Conservation (phyloP, 306 rosid species). For the Fragaria nilgerrensis region DNA sequence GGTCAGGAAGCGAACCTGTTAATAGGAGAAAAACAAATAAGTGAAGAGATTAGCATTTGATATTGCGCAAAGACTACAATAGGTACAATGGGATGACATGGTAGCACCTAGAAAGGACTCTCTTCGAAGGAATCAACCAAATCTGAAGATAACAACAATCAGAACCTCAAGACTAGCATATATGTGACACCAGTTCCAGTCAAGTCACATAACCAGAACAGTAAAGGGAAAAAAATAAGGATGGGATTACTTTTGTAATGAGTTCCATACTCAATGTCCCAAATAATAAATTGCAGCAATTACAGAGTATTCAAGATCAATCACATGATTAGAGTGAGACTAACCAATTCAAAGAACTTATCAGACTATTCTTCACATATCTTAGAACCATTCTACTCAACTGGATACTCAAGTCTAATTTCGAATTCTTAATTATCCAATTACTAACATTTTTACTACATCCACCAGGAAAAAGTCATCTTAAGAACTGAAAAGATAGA, state of each 20-base stretch:
- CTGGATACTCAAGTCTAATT: not conserved
- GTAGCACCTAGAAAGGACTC: not conserved
- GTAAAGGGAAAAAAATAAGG: not conserved
- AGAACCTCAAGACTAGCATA: not conserved
- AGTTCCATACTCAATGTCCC: not conserved
- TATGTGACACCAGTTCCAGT: not conserved
- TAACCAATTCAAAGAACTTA: not conserved
- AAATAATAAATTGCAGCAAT: not conserved
- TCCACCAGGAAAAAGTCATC: not conserved
- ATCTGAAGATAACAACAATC: not conserved
- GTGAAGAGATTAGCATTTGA: not conserved
- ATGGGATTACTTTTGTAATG: not conserved
- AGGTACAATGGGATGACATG: not conserved
- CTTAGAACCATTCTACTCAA: not conserved
- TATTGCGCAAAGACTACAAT: not conserved
- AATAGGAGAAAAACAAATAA: not conserved
- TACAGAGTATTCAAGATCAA: not conserved
- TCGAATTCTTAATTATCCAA: not conserved
- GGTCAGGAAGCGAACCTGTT: constrained; percentile 39
- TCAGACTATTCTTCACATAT: not conserved
- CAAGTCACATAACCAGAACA: not conserved
- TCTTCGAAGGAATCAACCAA: not conserved
- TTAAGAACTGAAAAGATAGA: not conserved
- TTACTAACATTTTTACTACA: not conserved
- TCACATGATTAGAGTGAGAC: not conserved